Percentiles rank a stretch among this genome's conserved stretches.
These are phyloP conservation scores for Endoconidiophora polonica DNA, from an alignment of 2,329 filamentous ascomycete species.

Conservation along the genomic window DNA sequence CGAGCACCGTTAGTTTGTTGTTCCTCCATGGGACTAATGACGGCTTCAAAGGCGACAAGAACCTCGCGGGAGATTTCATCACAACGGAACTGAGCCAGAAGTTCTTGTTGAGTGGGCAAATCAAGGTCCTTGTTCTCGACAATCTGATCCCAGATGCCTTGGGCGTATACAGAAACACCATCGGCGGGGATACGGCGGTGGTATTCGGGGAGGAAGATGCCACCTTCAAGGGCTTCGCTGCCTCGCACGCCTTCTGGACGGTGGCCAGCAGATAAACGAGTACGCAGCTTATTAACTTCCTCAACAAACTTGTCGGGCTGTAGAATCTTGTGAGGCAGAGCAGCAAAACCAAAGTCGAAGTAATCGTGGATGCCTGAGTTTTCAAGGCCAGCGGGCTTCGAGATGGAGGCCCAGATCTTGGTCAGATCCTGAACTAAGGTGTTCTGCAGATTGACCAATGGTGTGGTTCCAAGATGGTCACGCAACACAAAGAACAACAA, in stretches of 20 bases:
- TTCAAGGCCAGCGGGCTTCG: conserved; percentile 80
- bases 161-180: conserved; percentile 86
- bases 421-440: conserved; percentile 81
- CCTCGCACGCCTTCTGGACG: conserved; percentile 47
- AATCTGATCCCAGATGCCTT: conserved; percentile 95
- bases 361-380: conserved; percentile 86
- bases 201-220: conserved; percentile 83
- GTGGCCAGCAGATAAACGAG: conserved; percentile 68
- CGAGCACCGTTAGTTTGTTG: conserved; percentile 60
- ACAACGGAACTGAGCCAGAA: conserved; percentile 91
- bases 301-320: conserved; percentile 79
- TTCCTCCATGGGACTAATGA: conserved; percentile 72
- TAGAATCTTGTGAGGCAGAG: conserved; percentile 88
- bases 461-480: conserved; percentile 86
- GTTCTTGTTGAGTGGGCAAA: conserved; percentile 87
- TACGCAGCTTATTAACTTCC: conserved; percentile 65
- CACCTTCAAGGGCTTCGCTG: conserved; percentile 52
- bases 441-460: conserved; percentile 73
- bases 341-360: conserved; percentile 95
- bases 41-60: conserved; percentile 62
- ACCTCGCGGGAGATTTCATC: conserved; percentile 93
- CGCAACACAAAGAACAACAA: conserved; percentile 97
- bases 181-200: conserved; percentile 92
- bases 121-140: conserved; percentile 98
- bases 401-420: conserved; percentile 83